phyloP scores from a whole-genome alignment of 352 stramenopile species.

The Peronospora belbahrii region DNA sequence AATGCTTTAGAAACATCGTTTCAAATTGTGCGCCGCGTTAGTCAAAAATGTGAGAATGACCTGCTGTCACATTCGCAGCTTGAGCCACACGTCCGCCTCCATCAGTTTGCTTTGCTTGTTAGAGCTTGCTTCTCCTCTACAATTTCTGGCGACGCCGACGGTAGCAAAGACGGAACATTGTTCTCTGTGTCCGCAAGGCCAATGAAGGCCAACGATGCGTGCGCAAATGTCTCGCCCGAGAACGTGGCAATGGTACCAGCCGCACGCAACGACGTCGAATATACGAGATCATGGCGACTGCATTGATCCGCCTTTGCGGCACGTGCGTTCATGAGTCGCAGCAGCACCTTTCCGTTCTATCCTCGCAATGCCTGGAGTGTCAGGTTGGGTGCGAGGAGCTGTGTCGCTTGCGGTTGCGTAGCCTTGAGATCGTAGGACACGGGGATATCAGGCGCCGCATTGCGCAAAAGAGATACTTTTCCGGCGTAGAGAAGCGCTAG shows the following conservation, averaged over 20 bases:
- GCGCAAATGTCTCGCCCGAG: constrained; percentile 71
- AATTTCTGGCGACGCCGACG: constrained; percentile 44
- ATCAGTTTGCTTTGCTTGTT: constrained; percentile 62
- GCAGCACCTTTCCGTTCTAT: constrained; percentile 70
- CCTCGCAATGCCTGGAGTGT: constrained; percentile 63
- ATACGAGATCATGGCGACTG: constrained; percentile 66
- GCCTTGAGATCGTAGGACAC: constrained; percentile 44
- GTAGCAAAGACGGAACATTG: constrained; percentile 68
- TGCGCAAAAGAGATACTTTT: constrained; percentile 67
- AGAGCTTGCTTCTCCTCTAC: constrained; percentile 56
- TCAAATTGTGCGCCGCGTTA: constrained; percentile 76
- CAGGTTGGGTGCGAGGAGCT: constrained; percentile 67
- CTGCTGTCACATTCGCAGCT: constrained; percentile 80
- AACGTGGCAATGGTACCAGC: constrained; percentile 75
- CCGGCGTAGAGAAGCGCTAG: constrained; percentile 63
- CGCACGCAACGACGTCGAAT: constrained; percentile 49
- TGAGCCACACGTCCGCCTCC: constrained; percentile 79
- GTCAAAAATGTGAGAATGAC: constrained; percentile 73
- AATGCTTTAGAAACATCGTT: constrained; percentile 72
- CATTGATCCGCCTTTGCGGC: constrained; percentile 62
- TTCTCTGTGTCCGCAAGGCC: constrained; percentile 63
- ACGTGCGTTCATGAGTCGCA: constrained; percentile 71
- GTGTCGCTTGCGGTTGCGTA: constrained; percentile 40
- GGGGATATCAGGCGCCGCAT: constrained; percentile 72
- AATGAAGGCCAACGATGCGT: constrained; percentile 72